These are phyloP conservation scores for Citrullus mucosospermus DNA, from an alignment of 306 rosid genomes.

Conservation along the genomic window DNA sequence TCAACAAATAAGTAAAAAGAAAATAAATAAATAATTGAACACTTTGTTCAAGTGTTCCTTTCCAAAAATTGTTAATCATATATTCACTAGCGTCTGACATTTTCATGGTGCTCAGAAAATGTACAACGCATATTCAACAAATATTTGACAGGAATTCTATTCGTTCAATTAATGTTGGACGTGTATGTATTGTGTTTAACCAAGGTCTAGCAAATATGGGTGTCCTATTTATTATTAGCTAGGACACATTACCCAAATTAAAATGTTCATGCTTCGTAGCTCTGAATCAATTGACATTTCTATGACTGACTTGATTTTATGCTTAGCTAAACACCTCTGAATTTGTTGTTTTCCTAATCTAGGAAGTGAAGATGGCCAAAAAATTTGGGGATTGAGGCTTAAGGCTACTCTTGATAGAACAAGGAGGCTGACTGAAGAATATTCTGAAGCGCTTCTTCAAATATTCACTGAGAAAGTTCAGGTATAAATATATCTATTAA, in stretches of 20 bases:
- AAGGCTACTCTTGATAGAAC: constrained; percentile 95
- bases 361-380: constrained; percentile 95
- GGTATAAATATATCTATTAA: constrained; percentile 31
- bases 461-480: constrained; percentile 87
- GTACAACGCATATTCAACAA: background rate
- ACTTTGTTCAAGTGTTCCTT: background rate
- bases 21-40: background rate
- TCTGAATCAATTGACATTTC: background rate
- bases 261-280: background rate
- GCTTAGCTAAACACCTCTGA: background rate
- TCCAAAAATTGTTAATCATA: background rate
- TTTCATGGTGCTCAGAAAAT: background rate
- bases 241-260: background rate
- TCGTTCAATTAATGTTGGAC: background rate
- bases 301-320: background rate
- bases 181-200: background rate
- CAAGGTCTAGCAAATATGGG: background rate
- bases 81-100: background rate
- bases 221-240: background rate
- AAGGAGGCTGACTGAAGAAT: constrained; percentile 89
- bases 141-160: background rate
- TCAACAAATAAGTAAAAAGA: background rate
- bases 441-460: constrained; percentile 86
- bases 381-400: constrained; percentile 74
- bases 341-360: constrained; percentile 2